Evolutionary conservation across 768 basidiomycete genomes (phyloP), one percentile per base, ranked within the genome.

Genomic region (Tulasnella sp.): DNA sequence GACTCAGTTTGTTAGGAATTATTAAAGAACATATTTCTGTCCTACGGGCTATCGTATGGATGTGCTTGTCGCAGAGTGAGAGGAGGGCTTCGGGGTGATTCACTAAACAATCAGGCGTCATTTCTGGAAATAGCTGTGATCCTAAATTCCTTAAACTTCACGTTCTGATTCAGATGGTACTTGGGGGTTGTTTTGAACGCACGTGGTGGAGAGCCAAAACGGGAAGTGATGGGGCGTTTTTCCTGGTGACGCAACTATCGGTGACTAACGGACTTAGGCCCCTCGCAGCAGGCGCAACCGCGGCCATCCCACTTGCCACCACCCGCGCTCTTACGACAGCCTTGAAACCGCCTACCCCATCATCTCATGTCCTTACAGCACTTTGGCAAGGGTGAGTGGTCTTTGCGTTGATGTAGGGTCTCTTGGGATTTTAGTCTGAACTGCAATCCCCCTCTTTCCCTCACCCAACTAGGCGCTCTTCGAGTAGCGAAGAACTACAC

Each of bases 401-500:
- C 19, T 69, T 19, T 44, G 44, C 44, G n/a, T 69, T 42, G 34
- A 22, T 29, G 63, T n/a, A 16, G 7, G 16, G 7, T 42, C n/a
- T 5, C 17, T 40, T 32, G 19, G 22, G 47, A 34, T 69, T 52
- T 44, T 19, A 69, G 47, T 63, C 36, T 63, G n/a, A 62, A 63
- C 70, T 72, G 17, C 34, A 32, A 34, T 71, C 29, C 14, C 36
- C 26, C n/a, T 17, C 39, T 14, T 37, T 11, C 8, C 22, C 36
- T 36, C 34, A 39, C 29, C 22, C 47, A 32, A 22, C 22, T 39
- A 72, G 52, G 86, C 76, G 90, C 92, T 26, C 85, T 95, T 64
- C 87, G 95, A 68, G 90, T 93, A 40, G 91, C 92, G 63, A 97
- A 96, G 82, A 96, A 95, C 79, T 95, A 95, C 79, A 97, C 95